These are phyloP conservation scores for Wallacemonas sp. DNA, from an alignment of 208 protist species.

Conservation along the genomic window DNA sequence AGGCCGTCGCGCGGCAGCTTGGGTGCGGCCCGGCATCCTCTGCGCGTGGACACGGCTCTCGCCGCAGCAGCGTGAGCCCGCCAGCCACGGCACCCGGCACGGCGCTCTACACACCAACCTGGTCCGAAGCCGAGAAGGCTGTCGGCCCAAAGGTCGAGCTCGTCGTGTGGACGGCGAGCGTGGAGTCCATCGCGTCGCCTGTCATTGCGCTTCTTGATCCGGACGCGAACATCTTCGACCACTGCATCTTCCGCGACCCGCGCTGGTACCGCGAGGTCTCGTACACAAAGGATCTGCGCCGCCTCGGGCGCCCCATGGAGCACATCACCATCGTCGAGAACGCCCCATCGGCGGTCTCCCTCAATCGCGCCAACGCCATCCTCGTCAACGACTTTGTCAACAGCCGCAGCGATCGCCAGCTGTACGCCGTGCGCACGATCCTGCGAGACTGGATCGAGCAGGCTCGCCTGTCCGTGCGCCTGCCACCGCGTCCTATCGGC, in stretches of 20 bases:
- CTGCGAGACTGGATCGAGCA: slow-evolving; percentile 64
- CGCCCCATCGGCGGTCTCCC: slow-evolving; percentile 71
- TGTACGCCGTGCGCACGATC: slow-evolving; percentile 66
- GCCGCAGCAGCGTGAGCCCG: not conserved
- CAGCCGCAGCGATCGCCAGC: slow-evolving; percentile 68
- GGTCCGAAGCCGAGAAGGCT: not conserved
- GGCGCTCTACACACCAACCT: not conserved
- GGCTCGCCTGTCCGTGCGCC: slow-evolving; percentile 26
- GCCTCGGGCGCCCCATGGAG: slow-evolving; percentile 72
- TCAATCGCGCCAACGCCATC: slow-evolving; percentile 83
- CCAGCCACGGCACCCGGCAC: slow-evolving; percentile 8
- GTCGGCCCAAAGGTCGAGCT: slow-evolving; percentile 67
- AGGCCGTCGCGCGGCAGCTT: slow-evolving; percentile 28
- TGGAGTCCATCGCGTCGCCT: slow-evolving; percentile 69
- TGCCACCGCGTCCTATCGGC: slow-evolving; percentile 6
- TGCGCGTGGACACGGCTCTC: not conserved
- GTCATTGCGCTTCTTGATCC: slow-evolving; percentile 81
- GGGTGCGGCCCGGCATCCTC: slow-evolving; percentile 2
- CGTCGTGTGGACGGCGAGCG: slow-evolving; percentile 89
- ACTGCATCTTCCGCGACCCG: slow-evolving; percentile 82
- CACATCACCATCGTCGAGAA: slow-evolving; percentile 90
- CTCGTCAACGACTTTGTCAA: slow-evolving; percentile 86
- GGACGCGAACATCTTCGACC: slow-evolving; percentile 64
- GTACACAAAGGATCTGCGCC: slow-evolving; percentile 88
- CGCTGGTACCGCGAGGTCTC: slow-evolving; percentile 82